A percentile compares a stretch with the other conserved stretches of the same genome.
phyloP scores from a whole-genome alignment of 768 basidiomycete species.

The Xerocomellus chrysenteron region DNA sequence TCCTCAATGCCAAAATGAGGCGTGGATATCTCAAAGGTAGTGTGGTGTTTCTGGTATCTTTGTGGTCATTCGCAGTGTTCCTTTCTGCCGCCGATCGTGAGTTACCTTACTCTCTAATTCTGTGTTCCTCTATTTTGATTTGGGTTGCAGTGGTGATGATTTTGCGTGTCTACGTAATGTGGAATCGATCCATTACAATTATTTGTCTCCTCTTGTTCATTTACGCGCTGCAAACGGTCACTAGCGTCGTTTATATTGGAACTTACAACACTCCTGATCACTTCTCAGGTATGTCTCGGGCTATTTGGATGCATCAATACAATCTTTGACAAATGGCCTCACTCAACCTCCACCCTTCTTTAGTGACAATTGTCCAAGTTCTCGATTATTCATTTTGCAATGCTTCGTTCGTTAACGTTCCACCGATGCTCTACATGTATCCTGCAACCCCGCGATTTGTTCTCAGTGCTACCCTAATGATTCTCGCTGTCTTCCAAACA shows the following conservation, averaged over 20 bases:
- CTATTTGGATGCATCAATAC: neutral
- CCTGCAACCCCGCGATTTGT: neutral
- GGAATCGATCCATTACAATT: neutral
- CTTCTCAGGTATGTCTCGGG: neutral
- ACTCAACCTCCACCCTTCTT: neutral
- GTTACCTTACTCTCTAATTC: neutral
- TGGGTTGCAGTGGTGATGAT: neutral
- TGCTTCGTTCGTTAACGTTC: neutral
- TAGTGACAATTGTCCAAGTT: neutral
- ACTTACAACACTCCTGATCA: neutral
- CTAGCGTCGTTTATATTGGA: neutral
- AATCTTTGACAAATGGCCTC: too few relatives aligned
- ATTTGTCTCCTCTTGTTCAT: neutral
- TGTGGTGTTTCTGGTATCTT: neutral
- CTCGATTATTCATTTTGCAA: neutral
- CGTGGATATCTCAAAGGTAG: neutral
- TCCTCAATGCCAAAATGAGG: neutral
- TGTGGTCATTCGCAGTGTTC: neutral
- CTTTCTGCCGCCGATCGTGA: neutral
- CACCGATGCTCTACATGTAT: neutral
- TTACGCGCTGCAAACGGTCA: neutral
- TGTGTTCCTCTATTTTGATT: neutral
- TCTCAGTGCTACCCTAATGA: neutral
- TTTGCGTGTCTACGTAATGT: constrained; percentile 6
- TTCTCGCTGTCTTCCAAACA: neutral